A percentile compares a stretch with the other conserved stretches of the same genome.
phyloP scores from a whole-genome alignment of 768 basidiomycete species.

The Tylopilus felleus region DNA sequence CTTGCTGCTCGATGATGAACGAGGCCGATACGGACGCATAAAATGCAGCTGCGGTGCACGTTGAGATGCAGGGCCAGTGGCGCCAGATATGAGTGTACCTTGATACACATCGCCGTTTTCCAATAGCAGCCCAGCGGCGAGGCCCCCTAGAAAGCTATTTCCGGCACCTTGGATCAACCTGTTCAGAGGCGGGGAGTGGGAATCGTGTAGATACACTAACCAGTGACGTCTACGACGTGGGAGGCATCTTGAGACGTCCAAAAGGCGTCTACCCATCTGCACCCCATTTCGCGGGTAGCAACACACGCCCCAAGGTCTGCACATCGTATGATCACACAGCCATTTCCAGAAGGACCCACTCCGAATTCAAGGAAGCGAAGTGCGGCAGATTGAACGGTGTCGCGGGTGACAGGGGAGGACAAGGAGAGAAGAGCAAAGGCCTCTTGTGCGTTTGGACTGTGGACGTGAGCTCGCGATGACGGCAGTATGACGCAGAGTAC shows the following conservation, averaged over 20 bases:
- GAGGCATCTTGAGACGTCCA: slow-evolving; percentile 49
- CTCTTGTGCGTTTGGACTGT: slow-evolving; percentile 85
- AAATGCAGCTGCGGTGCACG: slow-evolving; percentile 49
- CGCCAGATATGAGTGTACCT: slow-evolving; percentile 45
- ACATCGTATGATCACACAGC: slow-evolving; percentile 71
- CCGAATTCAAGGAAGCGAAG: slow-evolving; percentile 57
- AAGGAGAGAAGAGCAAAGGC: slow-evolving; percentile 66
- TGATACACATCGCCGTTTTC: slow-evolving; percentile 56
- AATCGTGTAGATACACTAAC: slow-evolving; percentile 33
- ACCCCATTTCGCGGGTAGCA: slow-evolving; percentile 38
- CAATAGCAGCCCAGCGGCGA: slow-evolving; percentile 67
- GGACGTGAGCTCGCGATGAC: slow-evolving; percentile 2
- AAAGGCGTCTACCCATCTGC: slow-evolving; percentile 71
- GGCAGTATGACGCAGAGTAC: not conserved
- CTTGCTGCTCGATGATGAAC: slow-evolving; percentile 77
- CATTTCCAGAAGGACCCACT: slow-evolving; percentile 46
- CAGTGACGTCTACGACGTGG: slow-evolving; percentile 79
- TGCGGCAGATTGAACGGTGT: slow-evolving; percentile 65
- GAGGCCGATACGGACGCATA: slow-evolving; percentile 81
- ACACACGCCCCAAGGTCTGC: slow-evolving; percentile 72
- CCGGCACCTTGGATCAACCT: slow-evolving; percentile 63
- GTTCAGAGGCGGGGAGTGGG: slow-evolving; percentile 4
- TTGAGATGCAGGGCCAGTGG: slow-evolving; percentile 12
- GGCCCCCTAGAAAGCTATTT: slow-evolving; percentile 83
- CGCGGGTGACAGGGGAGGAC: slow-evolving; percentile 38